Evolutionary conservation across 148 eudicot species (phyloP).

Genomic region (Silene uniflora): DNA sequence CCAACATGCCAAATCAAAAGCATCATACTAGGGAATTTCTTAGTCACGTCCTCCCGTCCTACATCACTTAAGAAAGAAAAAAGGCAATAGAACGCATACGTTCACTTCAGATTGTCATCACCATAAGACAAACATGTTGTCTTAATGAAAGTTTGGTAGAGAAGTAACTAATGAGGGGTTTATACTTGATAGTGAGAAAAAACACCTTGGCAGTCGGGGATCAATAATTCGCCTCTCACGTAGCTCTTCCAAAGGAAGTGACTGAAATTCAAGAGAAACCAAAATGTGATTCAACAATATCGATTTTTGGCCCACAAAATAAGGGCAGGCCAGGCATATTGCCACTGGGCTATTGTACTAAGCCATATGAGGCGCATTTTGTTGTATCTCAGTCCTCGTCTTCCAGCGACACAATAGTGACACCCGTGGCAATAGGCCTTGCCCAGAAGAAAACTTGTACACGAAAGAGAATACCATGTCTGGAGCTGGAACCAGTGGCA

Average conservation of each 20-base stretch:
- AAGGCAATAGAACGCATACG: neutral
- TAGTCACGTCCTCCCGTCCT: no score
- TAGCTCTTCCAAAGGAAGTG: slow-evolving; percentile 75
- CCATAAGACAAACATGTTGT: no score
- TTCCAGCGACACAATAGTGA: no score
- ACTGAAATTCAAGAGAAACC: slow-evolving; percentile 37
- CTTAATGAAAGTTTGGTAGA: no score
- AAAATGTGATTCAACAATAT: slow-evolving; percentile 4
- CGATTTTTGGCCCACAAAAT: slow-evolving; percentile 10
- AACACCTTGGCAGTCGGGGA: slow-evolving; percentile 90
- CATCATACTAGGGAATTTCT: no score
- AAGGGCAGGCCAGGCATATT: no score
- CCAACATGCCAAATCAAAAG: no score
- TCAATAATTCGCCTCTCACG: slow-evolving; percentile 75
- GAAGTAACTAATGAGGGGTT: neutral
- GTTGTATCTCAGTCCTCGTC: no score
- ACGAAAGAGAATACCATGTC: slow-evolving; percentile 45
- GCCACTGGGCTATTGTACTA: no score
- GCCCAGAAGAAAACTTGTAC: slow-evolving; percentile 7
- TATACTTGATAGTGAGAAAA: neutral
- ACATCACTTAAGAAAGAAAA: no score
- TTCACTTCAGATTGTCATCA: neutral
- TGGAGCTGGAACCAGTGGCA: slow-evolving; percentile 84
- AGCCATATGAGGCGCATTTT: no score
- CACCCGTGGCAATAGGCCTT: no score